Base-by-base conservation (phyloP, 345 rosid genomes). In the Psidium friedrichsthalianum region DNA sequence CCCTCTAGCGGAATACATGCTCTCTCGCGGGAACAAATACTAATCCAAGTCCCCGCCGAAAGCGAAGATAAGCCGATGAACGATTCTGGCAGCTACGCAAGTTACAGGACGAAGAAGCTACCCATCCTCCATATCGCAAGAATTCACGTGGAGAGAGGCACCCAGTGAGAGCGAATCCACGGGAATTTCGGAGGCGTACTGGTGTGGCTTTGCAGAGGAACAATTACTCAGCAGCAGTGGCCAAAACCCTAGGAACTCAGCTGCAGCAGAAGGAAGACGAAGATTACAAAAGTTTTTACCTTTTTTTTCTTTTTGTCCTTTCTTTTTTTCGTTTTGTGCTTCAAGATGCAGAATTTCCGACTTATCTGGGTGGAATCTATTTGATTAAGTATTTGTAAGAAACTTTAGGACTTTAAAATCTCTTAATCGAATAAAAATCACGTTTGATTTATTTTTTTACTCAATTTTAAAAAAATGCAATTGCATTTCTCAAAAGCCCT, bases 1-100 rank as follows among this genome's bases (percentile, higher is more conserved):
- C 49, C 96, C 98, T 93, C 99, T 93, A 25, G 98, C 91, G 11
- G 94, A 89, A 89, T 94, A 95, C 99, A 97, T 97, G 9, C 40
- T 84, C 53, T 55, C 53, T 84, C 89, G 59, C 85, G 81, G 88
- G 84, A 85, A 69, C 42, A n/a, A 25, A 27, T 32, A n/a, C 85
- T 59, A 27, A 58, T 24, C 74, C 2, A 7, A 47, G 36, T 24
- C 74, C 11, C 1, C 32, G 53, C 56, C 21, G 58, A 53, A 29
- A 25, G 57, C 3, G 42, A 54, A 40, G 82, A 76, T 42, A 21
- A 74, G 56, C 32, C 47, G 69, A 15, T 11, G 42, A 47, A 24
- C 14, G 78, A 32, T 69, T 69, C 78, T 18, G 18, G 78, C 78
- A 36, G 78, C 78, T 5, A 13, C 47, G 78, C 78, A 18, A 32